Conservation (phyloP, 768 basidiomycete genomes). For the Tricholoma terreum region DNA sequence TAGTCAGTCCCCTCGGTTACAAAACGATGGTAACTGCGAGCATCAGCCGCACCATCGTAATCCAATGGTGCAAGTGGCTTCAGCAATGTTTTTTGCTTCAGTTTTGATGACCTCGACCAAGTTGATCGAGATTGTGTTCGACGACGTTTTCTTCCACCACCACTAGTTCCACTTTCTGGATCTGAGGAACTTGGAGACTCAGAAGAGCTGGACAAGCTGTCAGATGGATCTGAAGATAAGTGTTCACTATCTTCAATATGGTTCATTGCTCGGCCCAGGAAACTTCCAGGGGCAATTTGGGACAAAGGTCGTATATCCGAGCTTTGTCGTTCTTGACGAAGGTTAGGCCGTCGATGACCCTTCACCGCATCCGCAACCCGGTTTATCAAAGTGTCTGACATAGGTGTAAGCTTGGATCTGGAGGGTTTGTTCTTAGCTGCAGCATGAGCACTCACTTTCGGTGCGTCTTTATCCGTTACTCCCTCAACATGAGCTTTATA, state of each 20-base stretch:
- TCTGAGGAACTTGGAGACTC: neutral
- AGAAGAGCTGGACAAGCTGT: neutral
- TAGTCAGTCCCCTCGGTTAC: conserved; percentile 1
- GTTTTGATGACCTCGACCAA: neutral
- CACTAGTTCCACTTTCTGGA: neutral
- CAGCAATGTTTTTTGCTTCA: neutral
- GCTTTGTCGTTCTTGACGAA: neutral
- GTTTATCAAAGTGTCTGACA: neutral
- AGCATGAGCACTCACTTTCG: neutral
- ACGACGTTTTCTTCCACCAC: neutral
- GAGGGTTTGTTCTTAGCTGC: neutral
- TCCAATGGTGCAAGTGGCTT: neutral
- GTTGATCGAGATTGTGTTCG: neutral
- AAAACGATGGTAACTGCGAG: neutral
- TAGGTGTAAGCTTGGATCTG: neutral
- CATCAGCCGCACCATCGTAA: conserved; percentile 2
- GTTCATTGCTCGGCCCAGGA: neutral
- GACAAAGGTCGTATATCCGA: neutral
- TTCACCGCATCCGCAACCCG: neutral
- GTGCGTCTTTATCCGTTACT: neutral
- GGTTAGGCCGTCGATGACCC: neutral
- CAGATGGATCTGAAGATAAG: neutral
- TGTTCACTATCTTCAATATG: neutral
- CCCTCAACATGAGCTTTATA: neutral
- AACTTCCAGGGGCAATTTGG: too few species aligned